These are phyloP conservation scores for Boletales sp. DNA, from an alignment of 768 basidiomycete genomes.

Conservation along the genomic window DNA sequence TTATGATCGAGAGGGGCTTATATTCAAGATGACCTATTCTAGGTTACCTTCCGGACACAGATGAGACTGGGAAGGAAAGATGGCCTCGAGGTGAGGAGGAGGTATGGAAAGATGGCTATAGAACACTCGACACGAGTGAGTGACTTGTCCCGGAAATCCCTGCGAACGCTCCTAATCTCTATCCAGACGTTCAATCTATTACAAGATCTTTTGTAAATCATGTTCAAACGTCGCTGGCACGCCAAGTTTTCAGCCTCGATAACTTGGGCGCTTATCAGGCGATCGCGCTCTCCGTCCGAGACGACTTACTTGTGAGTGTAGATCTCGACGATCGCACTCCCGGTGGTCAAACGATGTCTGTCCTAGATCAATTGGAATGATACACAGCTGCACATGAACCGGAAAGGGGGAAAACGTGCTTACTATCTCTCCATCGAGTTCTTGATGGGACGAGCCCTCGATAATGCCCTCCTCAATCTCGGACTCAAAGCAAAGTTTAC, in stretches of 20 bases:
- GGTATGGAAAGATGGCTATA: conserved; percentile 63
- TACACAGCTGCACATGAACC: conserved; percentile 71
- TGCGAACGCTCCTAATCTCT: conserved; percentile 7
- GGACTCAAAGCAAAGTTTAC: conserved; percentile 75
- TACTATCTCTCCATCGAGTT: conserved; percentile 98
- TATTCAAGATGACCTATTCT: conserved; percentile 3
- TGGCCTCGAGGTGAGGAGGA: conserved; percentile 82
- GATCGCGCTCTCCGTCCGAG: conserved; percentile 80
- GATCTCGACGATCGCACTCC: background rate
- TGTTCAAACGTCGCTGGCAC: conserved; percentile 85
- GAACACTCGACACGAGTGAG: conserved; percentile 55
- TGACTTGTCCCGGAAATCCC: background rate
- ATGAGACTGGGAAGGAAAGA: conserved; percentile 73
- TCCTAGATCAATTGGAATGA: conserved; percentile 79
- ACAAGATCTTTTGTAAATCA: conserved; percentile 77
- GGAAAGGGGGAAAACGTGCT: conserved; percentile 82
- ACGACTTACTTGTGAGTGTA: conserved; percentile 71
- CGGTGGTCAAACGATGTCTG: background rate
- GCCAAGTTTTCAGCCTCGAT: conserved; percentile 87
- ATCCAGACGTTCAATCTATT: conserved; percentile 54
- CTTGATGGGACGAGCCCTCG: conserved; percentile 77
- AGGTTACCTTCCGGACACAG: conserved; percentile 80
- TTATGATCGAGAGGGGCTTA: background rate
- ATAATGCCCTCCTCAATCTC: conserved; percentile 84
- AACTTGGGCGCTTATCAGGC: conserved; percentile 90